phyloP scores from a whole-genome alignment of 2,329 filamentous ascomycete species.

The Verticillium tricorpus region DNA sequence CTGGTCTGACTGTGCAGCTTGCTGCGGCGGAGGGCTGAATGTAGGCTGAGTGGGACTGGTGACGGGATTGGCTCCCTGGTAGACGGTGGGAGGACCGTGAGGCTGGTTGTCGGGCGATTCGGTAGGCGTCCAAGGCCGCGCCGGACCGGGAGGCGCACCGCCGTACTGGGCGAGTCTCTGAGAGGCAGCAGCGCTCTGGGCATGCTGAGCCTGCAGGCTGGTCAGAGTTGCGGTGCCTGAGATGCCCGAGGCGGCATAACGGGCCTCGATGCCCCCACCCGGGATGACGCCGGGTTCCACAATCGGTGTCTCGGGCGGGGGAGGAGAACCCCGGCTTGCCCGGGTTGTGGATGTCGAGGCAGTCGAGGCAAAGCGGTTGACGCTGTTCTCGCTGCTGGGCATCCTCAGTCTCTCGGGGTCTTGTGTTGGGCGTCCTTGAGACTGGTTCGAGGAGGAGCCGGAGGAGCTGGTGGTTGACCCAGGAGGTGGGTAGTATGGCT shows the following conservation, averaged over 20 bases:
- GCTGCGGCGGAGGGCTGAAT: constrained; percentile 38
- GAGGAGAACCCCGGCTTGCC: constrained; percentile 87
- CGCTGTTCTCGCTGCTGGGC: constrained; percentile 37
- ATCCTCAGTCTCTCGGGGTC: constrained; percentile 29
- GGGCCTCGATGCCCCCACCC: constrained; percentile 79
- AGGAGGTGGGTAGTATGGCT: constrained; percentile 58
- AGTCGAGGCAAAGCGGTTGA: constrained; percentile 69
- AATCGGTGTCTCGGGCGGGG: constrained; percentile 88
- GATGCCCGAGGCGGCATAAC: constrained; percentile 88
- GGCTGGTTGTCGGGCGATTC: constrained; percentile 82
- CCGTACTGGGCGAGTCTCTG: constrained; percentile 79
- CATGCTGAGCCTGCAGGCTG: constrained; percentile 57
- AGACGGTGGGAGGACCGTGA: constrained; percentile 85
- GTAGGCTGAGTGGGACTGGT: constrained; percentile 41
- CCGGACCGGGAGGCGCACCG: constrained; percentile 37
- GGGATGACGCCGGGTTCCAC: constrained; percentile 66
- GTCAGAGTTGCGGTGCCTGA: constrained; percentile 79
- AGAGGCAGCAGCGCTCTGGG: constrained; percentile 72
- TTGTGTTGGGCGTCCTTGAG: constrained; percentile 13
- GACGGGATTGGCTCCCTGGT: constrained; percentile 78
- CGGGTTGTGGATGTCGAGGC: constrained; percentile 91
- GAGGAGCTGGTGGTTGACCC: constrained; percentile 28
- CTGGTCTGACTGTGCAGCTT: constrained; percentile 24
- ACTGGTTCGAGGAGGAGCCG: constrained; percentile 9
- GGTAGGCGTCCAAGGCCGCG: constrained; percentile 90